phyloP scores from a whole-genome alignment of 1,139 yeast species.

The Candida albicans region DNA sequence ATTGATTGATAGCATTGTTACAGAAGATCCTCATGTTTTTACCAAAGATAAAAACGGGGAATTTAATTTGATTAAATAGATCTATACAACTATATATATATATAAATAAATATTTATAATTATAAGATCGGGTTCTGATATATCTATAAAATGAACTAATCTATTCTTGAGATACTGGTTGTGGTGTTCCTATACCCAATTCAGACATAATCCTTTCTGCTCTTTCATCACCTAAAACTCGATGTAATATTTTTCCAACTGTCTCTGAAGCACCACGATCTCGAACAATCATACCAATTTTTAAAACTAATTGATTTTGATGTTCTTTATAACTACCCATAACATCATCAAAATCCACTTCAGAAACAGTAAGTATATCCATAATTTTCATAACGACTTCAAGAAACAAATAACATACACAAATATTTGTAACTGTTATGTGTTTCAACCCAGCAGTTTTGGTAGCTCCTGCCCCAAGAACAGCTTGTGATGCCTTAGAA shows the following conservation, averaged over 20 bases:
- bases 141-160: not conserved
- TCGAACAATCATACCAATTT: conserved; percentile 67
- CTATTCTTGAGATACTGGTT: not conserved
- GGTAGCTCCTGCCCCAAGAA: conserved; percentile 77
- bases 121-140: not conserved
- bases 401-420: conserved; percentile 58
- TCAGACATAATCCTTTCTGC: not conserved
- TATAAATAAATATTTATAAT: not conserved
- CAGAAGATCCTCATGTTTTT: conserved; percentile 64
- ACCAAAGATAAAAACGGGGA: conserved; percentile 45
- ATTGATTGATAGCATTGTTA: conserved; percentile 82
- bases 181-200: not conserved
- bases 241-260: conserved; percentile 48
- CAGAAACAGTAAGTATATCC: conserved; percentile 12
- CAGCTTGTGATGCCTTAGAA: conserved; percentile 58
- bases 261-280: conserved; percentile 49
- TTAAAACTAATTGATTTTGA: conserved; percentile 63
- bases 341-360: conserved; percentile 31
- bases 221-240: conserved; percentile 12
- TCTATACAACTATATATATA: not conserved
- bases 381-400: conserved; percentile 38
- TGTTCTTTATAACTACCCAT: conserved; percentile 53
- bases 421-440: conserved; percentile 61
- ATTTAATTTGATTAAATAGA: conserved; percentile 35
- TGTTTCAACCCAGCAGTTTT: conserved; percentile 73